These are phyloP conservation scores for Scutellaria barbata DNA, from an alignment of 257 asterid genomes.

Conservation along the genomic window DNA sequence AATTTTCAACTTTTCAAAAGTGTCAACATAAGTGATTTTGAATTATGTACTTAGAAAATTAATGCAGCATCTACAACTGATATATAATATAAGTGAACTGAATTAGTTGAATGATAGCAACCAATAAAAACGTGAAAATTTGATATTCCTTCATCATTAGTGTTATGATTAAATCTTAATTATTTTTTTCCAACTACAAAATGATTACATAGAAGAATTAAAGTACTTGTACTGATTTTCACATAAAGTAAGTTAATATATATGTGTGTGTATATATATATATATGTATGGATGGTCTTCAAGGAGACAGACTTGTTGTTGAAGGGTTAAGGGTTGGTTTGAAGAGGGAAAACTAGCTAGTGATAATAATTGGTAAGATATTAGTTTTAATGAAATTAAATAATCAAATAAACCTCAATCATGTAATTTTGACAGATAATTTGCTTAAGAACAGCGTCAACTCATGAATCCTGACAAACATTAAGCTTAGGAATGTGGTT, in stretches of 20 bases:
- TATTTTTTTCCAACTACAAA: slow-evolving; percentile 5
- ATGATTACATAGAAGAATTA: slow-evolving; percentile 30
- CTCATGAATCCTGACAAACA: slow-evolving; percentile 42
- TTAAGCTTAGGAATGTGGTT: slow-evolving; percentile 39
- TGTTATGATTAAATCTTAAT: not conserved
- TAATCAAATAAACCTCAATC: not conserved
- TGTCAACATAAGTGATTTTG: too few species aligned
- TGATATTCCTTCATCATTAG: not conserved
- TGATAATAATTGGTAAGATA: not conserved
- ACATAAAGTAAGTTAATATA: slow-evolving; percentile 11
- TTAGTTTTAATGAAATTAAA: slow-evolving; percentile 28
- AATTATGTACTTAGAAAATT: too few species aligned
- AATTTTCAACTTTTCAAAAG: too few species aligned
- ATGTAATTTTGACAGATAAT: slow-evolving; percentile 51
- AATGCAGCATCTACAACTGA: too few species aligned
- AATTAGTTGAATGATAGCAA: not conserved
- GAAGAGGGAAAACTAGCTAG: not conserved
- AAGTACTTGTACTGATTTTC: slow-evolving; percentile 13
- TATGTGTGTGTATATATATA: too few species aligned
- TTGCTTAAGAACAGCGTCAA: slow-evolving; percentile 67
- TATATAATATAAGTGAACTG: too few species aligned
- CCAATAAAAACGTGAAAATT: not conserved
- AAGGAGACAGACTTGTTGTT: slow-evolving; percentile 25
- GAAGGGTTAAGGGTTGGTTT: slow-evolving; percentile 44
- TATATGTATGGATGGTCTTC: not conserved